These are phyloP conservation scores for Kwoniella shivajii DNA, from an alignment of 1,284 basidiomycete species.

Conservation along the genomic window DNA sequence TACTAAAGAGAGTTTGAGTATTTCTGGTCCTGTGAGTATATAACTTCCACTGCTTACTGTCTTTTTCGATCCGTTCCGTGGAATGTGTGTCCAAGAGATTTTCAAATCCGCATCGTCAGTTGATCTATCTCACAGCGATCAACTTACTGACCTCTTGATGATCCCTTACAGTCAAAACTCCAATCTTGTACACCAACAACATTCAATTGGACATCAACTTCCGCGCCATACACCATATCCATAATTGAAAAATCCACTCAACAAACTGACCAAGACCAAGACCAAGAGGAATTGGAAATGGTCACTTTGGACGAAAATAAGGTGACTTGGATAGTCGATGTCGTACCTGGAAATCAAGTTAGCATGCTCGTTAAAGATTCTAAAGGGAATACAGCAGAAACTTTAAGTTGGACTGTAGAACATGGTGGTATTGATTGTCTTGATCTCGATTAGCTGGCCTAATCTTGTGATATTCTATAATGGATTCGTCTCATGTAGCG, in stretches of 20 bases:
- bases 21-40: constrained; percentile 12
- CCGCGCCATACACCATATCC: constrained; percentile 23
- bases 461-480: no score
- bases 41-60: background rate
- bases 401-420: constrained; percentile 3
- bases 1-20: constrained; percentile 2
- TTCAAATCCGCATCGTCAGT: no score
- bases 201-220: constrained; percentile 27
- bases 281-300: constrained; percentile 3
- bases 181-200: constrained; percentile 21
- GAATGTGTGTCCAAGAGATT: no score
- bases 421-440: background rate
- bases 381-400: constrained; percentile 17
- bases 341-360: constrained; percentile 19
- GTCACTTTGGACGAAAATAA: constrained; percentile 1
- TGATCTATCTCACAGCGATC: no score
- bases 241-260: constrained; percentile 15
- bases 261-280: background rate
- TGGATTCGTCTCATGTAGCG: no score
- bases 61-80: background rate
- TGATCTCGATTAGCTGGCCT: background rate
- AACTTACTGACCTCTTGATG: background rate
- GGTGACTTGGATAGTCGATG: constrained; percentile 30
- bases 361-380: constrained; percentile 22
- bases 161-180: constrained; percentile 14